Evolutionary conservation across 805 yeast species (phyloP).

Genomic region (Grigorovia humatica): DNA sequence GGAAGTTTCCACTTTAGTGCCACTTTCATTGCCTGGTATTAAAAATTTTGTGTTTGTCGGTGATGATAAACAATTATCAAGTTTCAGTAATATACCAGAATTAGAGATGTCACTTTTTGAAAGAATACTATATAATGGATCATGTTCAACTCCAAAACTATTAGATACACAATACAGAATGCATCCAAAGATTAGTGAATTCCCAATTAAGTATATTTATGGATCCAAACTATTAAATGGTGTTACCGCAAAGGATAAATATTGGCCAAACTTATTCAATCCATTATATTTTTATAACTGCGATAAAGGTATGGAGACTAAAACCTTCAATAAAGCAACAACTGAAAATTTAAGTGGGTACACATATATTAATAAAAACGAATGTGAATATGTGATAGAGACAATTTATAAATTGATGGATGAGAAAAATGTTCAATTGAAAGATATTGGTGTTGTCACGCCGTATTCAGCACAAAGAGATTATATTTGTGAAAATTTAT

Average conservation of each 20-base stretch:
- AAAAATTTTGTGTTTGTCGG: slow-evolving; percentile 63
- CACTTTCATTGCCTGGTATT: slow-evolving; percentile 58
- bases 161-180: slow-evolving; percentile 59
- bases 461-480: slow-evolving; percentile 74
- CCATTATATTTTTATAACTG: slow-evolving; percentile 58
- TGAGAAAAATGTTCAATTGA: slow-evolving; percentile 41
- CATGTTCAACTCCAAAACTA: slow-evolving; percentile 53
- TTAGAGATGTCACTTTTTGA: slow-evolving; percentile 60
- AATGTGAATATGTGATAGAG: slow-evolving; percentile 39
- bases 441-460: slow-evolving; percentile 56
- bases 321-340: slow-evolving; percentile 35
- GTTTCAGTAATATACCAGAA: slow-evolving; percentile 59
- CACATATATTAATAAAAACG: slow-evolving; percentile 49
- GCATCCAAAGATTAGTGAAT: slow-evolving; percentile 55
- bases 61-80: slow-evolving; percentile 65
- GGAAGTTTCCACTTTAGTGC: slow-evolving; percentile 61
- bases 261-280: slow-evolving; percentile 35
- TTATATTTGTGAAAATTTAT: slow-evolving; percentile 40
- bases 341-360: slow-evolving; percentile 39
- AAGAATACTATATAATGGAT: slow-evolving; percentile 51
- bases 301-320: slow-evolving; percentile 38
- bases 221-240: slow-evolving; percentile 45
- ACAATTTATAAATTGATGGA: slow-evolving; percentile 40
- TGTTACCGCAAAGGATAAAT: slow-evolving; percentile 42
- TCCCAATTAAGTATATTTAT: slow-evolving; percentile 45